phyloP scores from a whole-genome alignment of 176 grass and related monocot species.

The Bonia amplexicaulis region DNA sequence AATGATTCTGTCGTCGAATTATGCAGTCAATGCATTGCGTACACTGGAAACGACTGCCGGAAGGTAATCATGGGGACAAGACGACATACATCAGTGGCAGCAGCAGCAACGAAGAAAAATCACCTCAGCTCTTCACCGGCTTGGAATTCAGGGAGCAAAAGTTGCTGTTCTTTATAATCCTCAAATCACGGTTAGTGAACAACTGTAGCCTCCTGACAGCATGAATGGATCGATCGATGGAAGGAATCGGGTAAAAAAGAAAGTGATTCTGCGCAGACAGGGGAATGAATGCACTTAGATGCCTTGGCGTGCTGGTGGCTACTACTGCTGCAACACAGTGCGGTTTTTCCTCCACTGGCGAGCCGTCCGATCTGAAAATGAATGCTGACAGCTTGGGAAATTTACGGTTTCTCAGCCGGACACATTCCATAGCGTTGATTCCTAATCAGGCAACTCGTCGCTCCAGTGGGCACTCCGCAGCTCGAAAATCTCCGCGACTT shows the following conservation, averaged over 20 bases:
- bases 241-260: neutral
- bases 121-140: neutral
- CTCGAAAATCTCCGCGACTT: neutral
- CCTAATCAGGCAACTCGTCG: neutral
- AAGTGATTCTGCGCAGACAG: neutral
- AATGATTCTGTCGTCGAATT: conserved; percentile 9
- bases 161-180: neutral
- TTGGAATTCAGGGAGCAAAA: neutral
- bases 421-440: neutral
- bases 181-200: neutral
- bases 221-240: neutral
- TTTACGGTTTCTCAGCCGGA: neutral
- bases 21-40: neutral
- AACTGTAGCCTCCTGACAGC: neutral
- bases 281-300: neutral
- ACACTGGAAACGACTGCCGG: conserved; percentile 10
- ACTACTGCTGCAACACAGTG: neutral
- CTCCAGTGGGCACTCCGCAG: neutral
- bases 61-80: neutral
- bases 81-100: neutral
- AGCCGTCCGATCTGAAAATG: neutral
- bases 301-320: neutral
- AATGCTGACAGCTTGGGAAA: neutral
- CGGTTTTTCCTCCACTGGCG: neutral
- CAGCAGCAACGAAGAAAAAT: neutral